Percentiles rank a stretch among this genome's conserved stretches.
These are phyloP conservation scores for Panicum miliaceum DNA, from an alignment of 176 grass and related monocot species.

Conservation along the genomic window DNA sequence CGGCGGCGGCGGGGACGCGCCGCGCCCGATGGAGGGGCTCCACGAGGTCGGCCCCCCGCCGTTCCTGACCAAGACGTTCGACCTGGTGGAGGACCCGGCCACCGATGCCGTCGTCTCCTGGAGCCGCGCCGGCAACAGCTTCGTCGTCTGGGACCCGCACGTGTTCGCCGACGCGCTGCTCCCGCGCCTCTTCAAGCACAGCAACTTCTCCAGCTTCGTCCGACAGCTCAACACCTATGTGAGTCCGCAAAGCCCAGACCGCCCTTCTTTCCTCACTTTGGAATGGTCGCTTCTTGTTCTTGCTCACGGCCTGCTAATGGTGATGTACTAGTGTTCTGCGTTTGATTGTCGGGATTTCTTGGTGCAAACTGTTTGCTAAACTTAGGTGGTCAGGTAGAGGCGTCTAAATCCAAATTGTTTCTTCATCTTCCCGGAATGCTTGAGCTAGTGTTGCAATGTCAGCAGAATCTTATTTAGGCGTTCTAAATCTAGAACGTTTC, in stretches of 20 bases:
- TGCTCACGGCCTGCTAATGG: background rate
- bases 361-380: background rate
- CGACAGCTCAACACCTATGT: constrained; percentile 93
- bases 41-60: constrained; percentile 72
- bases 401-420: background rate
- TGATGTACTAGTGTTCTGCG: background rate
- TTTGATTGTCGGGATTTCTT: background rate
- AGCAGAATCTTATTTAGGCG: background rate
- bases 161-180: constrained; percentile 63
- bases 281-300: background rate
- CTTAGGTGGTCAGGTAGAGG: background rate
- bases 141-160: constrained; percentile 84
- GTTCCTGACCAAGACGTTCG: constrained; percentile 86
- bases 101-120: constrained; percentile 72
- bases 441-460: background rate
- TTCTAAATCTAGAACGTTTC: background rate
- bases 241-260: constrained; percentile 24
- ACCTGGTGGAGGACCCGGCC: constrained; percentile 68
- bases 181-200: constrained; percentile 86
- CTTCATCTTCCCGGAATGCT: background rate
- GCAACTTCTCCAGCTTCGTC: constrained; percentile 89
- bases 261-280: background rate
- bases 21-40: constrained; percentile 71
- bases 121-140: constrained; percentile 65
- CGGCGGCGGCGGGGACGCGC: background rate